Evolutionary conservation across 2,329 filamentous ascomycete genomes (phyloP), one percentile per base, ranked within the genome.

Genomic region (Fusarium haematococcum): DNA sequence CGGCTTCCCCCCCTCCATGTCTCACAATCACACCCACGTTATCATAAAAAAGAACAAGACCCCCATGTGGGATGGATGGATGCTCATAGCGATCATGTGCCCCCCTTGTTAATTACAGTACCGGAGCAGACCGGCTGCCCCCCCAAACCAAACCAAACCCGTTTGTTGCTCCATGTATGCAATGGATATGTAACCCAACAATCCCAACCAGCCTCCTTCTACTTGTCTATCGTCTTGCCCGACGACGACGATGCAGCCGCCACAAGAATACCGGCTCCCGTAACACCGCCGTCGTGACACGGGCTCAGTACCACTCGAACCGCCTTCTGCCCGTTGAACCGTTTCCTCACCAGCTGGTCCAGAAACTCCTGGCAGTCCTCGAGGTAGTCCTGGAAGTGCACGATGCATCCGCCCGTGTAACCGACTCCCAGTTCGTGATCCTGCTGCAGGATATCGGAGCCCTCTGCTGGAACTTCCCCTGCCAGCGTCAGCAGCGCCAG

Each of bases 351-450:
- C 13, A 91, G 83, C 25, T 82, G 79, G 76, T 94, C 91, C 59
- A 95, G 86, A 78, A 93, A 93, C 16, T 83, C 78, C 80, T 95
- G 93, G 73, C 92, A 94, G 76, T 93, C 92, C 52, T 85, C 83
- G 48, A 94, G 85, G 81, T 94, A 95, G 75, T 93, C 88, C 57
- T 94, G 93, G 77, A 95, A 95, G 77, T 94, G 91, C n/a, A 91
- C 89, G 68, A 95, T 95, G 78, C 93, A 95, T 8, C 93, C 92
- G 35, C 94, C 94, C 0, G 94, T 95, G 79, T 94, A 95, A 1
- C 93, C 94, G 25, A 95, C 92, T 2, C 94, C 91, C 33, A 96
- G 81, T 75, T 94, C 91, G 70, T 84, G 76, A 68, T 80, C 71
- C 43, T 66, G 69, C n/a, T 56, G 65, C 37, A 70, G 68, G 6